Evolutionary conservation across 345 rosid species (phyloP).

Genomic region (Populus deltoides): DNA sequence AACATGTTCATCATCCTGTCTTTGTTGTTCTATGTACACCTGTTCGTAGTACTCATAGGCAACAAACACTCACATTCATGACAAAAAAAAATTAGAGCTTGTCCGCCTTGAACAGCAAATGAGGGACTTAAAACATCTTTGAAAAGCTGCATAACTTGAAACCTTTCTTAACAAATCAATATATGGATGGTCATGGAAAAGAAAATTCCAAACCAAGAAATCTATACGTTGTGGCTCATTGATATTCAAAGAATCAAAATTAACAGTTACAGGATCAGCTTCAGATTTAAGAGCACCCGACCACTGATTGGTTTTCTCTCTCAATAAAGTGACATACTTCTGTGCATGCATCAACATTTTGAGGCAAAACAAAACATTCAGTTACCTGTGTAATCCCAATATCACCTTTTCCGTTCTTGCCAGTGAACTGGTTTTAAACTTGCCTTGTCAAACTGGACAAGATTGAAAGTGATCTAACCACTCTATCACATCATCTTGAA

Average conservation of each 20-base stretch:
- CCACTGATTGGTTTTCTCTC: background rate
- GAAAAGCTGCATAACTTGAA: background rate
- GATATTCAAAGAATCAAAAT: background rate
- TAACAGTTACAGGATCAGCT: background rate
- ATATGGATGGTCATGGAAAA: no score
- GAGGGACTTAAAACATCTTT: background rate
- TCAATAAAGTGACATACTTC: background rate
- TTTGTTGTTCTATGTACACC: background rate
- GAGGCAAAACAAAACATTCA: background rate
- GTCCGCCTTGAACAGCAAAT: background rate
- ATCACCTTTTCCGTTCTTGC: no score
- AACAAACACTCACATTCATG: background rate
- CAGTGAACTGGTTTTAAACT: no score
- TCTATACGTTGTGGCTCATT: background rate
- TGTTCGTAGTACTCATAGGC: background rate
- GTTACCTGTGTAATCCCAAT: background rate
- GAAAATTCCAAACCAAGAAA: background rate
- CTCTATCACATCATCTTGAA: background rate
- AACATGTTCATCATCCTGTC: background rate
- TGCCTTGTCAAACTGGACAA: background rate
- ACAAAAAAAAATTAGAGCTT: background rate
- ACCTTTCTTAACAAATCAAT: background rate
- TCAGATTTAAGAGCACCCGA: background rate
- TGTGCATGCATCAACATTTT: background rate
- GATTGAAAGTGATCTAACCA: background rate